A percentile compares a stretch with the other conserved stretches of the same genome.
phyloP scores from a whole-genome alignment of 768 basidiomycete genomes.

The Lanmaoa pseudosensibilis region DNA sequence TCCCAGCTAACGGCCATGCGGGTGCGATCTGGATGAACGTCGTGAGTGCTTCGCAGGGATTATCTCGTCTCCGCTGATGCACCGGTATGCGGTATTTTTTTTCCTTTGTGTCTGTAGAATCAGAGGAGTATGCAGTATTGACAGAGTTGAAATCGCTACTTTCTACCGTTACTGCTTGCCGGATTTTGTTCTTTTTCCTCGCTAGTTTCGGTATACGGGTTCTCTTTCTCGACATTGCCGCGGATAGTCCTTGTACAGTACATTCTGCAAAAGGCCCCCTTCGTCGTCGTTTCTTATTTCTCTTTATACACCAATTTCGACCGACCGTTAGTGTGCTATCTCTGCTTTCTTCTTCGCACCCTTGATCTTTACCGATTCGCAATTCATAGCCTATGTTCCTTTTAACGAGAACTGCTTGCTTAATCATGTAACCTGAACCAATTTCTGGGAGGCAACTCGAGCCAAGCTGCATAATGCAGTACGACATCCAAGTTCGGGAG shows the following conservation, averaged over 20 bases:
- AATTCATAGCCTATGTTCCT: slow-evolving; percentile 18
- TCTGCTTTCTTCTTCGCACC: slow-evolving; percentile 2
- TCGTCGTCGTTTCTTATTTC: slow-evolving; percentile 31
- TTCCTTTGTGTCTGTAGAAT: slow-evolving; percentile 14
- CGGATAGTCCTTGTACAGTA: slow-evolving; percentile 25
- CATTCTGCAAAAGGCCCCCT: slow-evolving; percentile 12
- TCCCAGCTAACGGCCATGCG: slow-evolving; percentile 31
- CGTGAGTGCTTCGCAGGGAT: slow-evolving; percentile 38
- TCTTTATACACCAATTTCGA: slow-evolving; percentile 28
- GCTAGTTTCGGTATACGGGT: slow-evolving; percentile 2
- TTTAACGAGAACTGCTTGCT: slow-evolving; percentile 15
- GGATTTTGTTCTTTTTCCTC: background rate
- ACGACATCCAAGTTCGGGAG: too few species aligned
- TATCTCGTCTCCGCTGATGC: slow-evolving; percentile 34
- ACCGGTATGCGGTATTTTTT: slow-evolving; percentile 13
- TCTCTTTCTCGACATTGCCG: background rate
- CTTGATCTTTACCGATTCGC: background rate
- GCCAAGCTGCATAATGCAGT: background rate
- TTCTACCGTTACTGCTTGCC: background rate
- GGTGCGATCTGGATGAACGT: slow-evolving; percentile 45
- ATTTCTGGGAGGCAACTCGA: background rate
- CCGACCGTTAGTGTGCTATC: slow-evolving; percentile 14
- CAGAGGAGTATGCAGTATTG: slow-evolving; percentile 27
- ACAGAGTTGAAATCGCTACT: slow-evolving; percentile 8
- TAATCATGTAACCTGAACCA: slow-evolving; percentile 14